Evolutionary conservation across 176 grass and related monocot species (phyloP), one percentile per base, ranked within the genome.

Genomic region (Cenchrus americanus): DNA sequence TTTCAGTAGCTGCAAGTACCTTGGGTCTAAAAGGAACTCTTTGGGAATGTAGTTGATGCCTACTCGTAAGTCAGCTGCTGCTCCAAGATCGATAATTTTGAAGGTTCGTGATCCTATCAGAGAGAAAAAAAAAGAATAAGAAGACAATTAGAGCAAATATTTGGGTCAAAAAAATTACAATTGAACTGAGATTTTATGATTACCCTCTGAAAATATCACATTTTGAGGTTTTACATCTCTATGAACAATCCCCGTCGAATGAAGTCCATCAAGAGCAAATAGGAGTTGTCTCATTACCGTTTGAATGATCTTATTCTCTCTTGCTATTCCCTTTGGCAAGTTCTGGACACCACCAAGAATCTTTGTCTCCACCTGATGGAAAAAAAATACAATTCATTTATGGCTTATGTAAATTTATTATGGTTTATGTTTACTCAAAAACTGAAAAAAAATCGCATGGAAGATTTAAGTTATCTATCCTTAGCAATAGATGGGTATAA

Each of bases 221-320:
- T 99, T 99, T 96, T 99, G 96, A n/a, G 96, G 96, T 83, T 99
- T 99, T 88, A 99, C 92, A 55, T 99, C 91, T 80, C 96, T 88
- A 69, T 99, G 96, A 71, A 99, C 91, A 92, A 99, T 99, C 49
- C 96, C 96, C 1, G 93, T 99, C 9, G 89, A 99, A 86, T 99
- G 96, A 80, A 99, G 93, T 40, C 96, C 93, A 78, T 99, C 96
- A 30, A 99, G 85, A 78, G 96, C 89, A 89, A 98, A 99, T 52
- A 99, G 89, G 30, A 99, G 89, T 90, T 99, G 96, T 80, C 96
- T 90, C 89, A 94, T 90, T 32, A 96, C 87, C 8, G 96, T 99
- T 89, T 99, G 96, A 83, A 96, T 90, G 70, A 98, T 95, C 75
- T 84, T 96, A 72, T 99, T 99, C 77, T 99, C 96, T 86, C 96